Evolutionary conservation across 2,329 filamentous ascomycete species (phyloP).

Genomic region (Lachnellula arida): DNA sequence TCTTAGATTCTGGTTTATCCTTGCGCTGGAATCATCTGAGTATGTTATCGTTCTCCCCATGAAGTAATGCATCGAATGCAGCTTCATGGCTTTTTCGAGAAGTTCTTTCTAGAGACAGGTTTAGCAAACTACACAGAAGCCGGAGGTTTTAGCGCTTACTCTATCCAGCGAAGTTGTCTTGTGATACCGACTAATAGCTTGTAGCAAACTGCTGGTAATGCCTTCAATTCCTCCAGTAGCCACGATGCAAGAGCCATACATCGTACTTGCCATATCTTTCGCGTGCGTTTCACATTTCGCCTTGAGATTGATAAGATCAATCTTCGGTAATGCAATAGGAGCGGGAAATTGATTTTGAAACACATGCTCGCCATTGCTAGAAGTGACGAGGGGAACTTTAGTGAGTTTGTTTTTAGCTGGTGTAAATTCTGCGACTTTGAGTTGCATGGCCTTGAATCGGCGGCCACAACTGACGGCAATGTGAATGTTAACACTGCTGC

Average conservation of each 20-base stretch:
- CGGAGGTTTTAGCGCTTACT: background rate
- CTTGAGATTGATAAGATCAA: background rate
- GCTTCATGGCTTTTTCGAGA: constrained; percentile 7
- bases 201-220: background rate
- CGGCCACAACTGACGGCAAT: constrained; percentile 3
- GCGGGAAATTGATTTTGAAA: background rate
- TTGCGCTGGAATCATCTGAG: background rate
- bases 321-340: background rate
- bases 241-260: background rate
- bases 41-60: constrained; percentile 6
- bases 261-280: background rate
- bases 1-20: background rate
- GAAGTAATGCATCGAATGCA: constrained; percentile 6
- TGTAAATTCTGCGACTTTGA: constrained; percentile 3
- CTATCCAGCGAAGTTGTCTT: background rate
- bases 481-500: background rate
- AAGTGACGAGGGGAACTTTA: background rate
- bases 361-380: background rate
- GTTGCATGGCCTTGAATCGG: background rate
- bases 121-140: background rate
- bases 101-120: background rate
- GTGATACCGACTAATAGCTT: constrained; percentile 2
- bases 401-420: background rate
- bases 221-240: background rate
- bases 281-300: constrained; percentile 1